Percentiles rank a stretch among this genome's conserved stretches.
phyloP scores from a whole-genome alignment of 2,329 filamentous ascomycete species.

The Aspergillus proliferans region DNA sequence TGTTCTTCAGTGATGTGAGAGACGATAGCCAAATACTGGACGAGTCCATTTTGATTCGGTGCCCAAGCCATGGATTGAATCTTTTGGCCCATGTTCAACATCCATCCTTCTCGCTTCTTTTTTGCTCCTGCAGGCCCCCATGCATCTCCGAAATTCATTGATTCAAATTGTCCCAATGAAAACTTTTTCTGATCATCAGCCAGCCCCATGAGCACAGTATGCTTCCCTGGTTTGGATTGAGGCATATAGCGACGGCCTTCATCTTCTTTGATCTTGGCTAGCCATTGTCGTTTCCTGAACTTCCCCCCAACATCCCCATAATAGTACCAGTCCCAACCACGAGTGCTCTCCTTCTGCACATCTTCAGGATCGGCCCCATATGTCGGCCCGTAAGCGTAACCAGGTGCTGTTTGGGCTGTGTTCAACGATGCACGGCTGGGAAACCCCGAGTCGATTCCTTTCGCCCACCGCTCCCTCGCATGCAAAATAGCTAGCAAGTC shows the following conservation, averaged over 20 bases:
- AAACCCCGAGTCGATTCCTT: slow-evolving; percentile 43
- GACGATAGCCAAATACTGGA: slow-evolving; percentile 53
- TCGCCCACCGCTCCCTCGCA: slow-evolving; percentile 46
- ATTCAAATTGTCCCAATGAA: slow-evolving; percentile 36
- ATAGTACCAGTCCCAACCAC: slow-evolving; percentile 51
- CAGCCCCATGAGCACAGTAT: slow-evolving; percentile 48
- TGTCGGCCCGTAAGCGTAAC: slow-evolving; percentile 36
- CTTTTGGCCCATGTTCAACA: slow-evolving; percentile 51
- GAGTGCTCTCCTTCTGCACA: slow-evolving; percentile 39
- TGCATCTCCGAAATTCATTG: slow-evolving; percentile 41
- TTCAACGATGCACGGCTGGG: slow-evolving; percentile 41
- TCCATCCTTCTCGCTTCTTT: slow-evolving; percentile 42
- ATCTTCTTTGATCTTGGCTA: slow-evolving; percentile 27
- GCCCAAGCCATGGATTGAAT: slow-evolving; percentile 47
- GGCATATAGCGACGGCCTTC: slow-evolving; percentile 42
- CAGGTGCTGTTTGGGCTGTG: slow-evolving; percentile 17
- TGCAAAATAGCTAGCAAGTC: slow-evolving; percentile 45
- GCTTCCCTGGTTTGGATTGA: slow-evolving; percentile 20
- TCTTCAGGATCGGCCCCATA: slow-evolving; percentile 39
- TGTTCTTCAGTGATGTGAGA: slow-evolving; percentile 35
- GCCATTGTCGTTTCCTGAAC: slow-evolving; percentile 40
- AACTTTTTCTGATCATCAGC: slow-evolving; percentile 39
- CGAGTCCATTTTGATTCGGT: slow-evolving; percentile 37
- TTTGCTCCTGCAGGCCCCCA: slow-evolving; percentile 27
- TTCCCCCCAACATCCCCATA: slow-evolving; percentile 31